Conservation (phyloP, 2,329 filamentous ascomycete species). For the Cladosporium sp. region DNA sequence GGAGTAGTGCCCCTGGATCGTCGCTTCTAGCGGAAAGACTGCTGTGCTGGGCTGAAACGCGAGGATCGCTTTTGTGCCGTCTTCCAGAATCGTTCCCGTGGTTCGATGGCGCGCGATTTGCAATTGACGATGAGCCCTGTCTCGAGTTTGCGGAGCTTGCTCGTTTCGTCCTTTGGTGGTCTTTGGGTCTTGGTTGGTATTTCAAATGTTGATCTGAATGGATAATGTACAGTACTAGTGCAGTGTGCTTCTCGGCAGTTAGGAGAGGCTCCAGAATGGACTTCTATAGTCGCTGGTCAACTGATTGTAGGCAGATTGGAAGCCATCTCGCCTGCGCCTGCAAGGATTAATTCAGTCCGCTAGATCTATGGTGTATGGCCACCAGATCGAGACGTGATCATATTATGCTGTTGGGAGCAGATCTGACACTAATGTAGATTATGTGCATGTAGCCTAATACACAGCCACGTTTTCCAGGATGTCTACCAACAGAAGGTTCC, state of each 20-base stretch:
- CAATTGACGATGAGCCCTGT: neutral
- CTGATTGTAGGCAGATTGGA: neutral
- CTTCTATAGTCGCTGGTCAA: too few species aligned
- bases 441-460: neutral
- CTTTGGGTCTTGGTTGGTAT: neutral
- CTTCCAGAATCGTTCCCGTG: neutral
- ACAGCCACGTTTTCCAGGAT: neutral
- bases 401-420: neutral
- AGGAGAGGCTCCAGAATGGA: neutral
- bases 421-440: neutral
- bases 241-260: neutral
- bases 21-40: neutral
- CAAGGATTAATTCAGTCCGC: too few species aligned
- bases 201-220: neutral
- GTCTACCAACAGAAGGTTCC: neutral
- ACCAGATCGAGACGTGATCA: neutral
- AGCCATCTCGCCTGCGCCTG: neutral
- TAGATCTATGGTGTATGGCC: neutral
- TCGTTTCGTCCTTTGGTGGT: neutral
- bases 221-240: neutral
- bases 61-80: neutral
- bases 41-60: neutral
- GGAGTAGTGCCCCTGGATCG: neutral
- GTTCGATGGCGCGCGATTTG: neutral
- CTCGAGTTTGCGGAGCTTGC: neutral